phyloP scores from a whole-genome alignment of 441 rosid species.

The Flueggea neowawraea region DNA sequence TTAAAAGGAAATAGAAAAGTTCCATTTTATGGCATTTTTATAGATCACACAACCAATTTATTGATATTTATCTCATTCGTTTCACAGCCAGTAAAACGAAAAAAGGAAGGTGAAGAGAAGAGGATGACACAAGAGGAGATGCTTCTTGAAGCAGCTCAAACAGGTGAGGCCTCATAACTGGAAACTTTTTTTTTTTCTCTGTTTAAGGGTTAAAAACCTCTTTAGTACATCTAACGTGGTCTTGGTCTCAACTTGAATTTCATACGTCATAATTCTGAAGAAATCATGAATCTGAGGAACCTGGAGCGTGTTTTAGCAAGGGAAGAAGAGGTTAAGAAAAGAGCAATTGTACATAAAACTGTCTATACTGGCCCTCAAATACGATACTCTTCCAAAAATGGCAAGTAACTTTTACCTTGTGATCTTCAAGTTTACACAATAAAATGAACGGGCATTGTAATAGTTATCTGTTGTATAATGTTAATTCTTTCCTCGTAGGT shows the following conservation, averaged over 20 bases:
- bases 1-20: no score
- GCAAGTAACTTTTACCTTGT: conserved; percentile 29
- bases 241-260: conserved; percentile 17
- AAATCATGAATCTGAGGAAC: conserved; percentile 93
- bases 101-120: conserved; percentile 97
- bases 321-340: conserved; percentile 98
- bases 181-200: conserved; percentile 11
- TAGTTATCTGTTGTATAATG: background rate
- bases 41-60: background rate
- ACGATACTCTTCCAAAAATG: conserved; percentile 78
- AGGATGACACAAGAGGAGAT: conserved; percentile 99
- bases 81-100: conserved; percentile 77
- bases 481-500: conserved; percentile 38
- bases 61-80: conserved; percentile 7
- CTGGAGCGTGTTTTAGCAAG: conserved; percentile 96
- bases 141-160: conserved; percentile 99
- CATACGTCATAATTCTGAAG: conserved; percentile 38
- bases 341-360: conserved; percentile 86
- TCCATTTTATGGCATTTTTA: no score
- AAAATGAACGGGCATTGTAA: no score
- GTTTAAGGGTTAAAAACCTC: conserved; percentile 1
- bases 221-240: conserved; percentile 6
- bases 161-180: conserved; percentile 44
- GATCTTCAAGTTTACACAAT: background rate
- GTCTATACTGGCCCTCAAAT: conserved; percentile 87